Conservation (phyloP, 2,329 filamentous ascomycete genomes). For the Chaetomiaceae sp. region DNA sequence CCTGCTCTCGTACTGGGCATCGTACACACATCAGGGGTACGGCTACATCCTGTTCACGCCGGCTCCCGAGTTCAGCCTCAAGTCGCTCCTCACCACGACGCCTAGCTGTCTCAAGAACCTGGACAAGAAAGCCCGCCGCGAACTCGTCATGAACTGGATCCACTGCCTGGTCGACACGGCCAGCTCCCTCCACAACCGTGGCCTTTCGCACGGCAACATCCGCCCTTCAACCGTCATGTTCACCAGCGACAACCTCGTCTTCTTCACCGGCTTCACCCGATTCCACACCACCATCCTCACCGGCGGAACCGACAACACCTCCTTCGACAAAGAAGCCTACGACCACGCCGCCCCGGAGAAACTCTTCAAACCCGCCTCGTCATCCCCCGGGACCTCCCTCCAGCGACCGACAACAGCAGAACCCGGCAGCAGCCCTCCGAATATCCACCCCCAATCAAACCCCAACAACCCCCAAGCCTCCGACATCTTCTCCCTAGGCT, state of each 20-base stretch:
- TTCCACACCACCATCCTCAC: constrained; percentile 42
- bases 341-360: constrained; percentile 70
- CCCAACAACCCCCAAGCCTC: constrained; percentile 53
- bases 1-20: constrained; percentile 65
- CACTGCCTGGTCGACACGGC: constrained; percentile 67
- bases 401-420: constrained; percentile 31
- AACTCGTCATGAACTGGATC: constrained; percentile 67
- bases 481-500: constrained; percentile 70
- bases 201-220: constrained; percentile 63
- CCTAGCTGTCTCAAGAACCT: constrained; percentile 60
- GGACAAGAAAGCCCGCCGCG: constrained; percentile 54
- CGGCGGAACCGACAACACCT: constrained; percentile 40
- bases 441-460: constrained; percentile 32
- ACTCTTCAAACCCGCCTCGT: constrained; percentile 41
- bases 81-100: constrained; percentile 61
- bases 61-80: constrained; percentile 61
- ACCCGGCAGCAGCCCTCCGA: constrained; percentile 31
- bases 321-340: constrained; percentile 64
- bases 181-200: constrained; percentile 61
- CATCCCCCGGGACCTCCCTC: constrained; percentile 22
- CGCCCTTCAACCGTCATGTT: constrained; percentile 67
- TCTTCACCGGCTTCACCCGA: constrained; percentile 59
- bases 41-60: constrained; percentile 66
- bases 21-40: constrained; percentile 60
- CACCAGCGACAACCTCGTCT: constrained; percentile 60